Base-by-base conservation (phyloP, 2,329 filamentous ascomycete genomes). In the Paracoccidioides brasiliensis region DNA sequence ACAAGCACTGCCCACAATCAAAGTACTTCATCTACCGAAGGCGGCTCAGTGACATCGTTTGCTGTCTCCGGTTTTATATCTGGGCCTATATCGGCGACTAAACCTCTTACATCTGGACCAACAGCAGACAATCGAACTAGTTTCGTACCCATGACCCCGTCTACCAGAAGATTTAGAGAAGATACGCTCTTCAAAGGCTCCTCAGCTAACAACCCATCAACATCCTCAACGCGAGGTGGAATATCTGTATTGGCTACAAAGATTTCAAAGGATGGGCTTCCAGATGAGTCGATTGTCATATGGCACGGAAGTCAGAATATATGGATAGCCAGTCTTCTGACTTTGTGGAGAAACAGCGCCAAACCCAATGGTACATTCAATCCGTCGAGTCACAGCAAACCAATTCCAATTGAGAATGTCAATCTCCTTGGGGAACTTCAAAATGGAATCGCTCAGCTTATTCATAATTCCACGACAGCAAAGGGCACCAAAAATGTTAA, bases 71-170 rank as follows among this genome's bases (percentile, higher is more conserved):
- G 73, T 30, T 67, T 69, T 45, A 66, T 75, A 52, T 57, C 69
- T 33, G 64, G 61, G 30, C 62, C 64, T 3, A 57, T 66, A 32
- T 48, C 62, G 28, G 54, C 53, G 5, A 61, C 56, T 38, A 63
- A 63, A 43, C 59, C 64, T 28, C 66, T 66, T 22, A 57, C 57
- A 30, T 61, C 63, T 30, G 58, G 55, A 28, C 60, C 67, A 12
- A 58, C 62, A 5, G 55, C 60, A 22, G 67, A 70, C 55, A 69
- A 66, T 40, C 54, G 66, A 52, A 60, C 67, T 12, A 69, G 64
- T 48, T 72, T 76, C 56, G 72, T 71, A 1, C 74, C 73, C 0
- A 71, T 75, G 69, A 76, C 74, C 4, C 74, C 74, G 7, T 72
- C 72, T n/a, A 76, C 74, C 6, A 71, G 73, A 52, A 72, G 72